A percentile compares a stretch with the other conserved stretches of the same genome.
Conservation (phyloP, 306 rosid genomes). For the Luffa acutangula region DNA sequence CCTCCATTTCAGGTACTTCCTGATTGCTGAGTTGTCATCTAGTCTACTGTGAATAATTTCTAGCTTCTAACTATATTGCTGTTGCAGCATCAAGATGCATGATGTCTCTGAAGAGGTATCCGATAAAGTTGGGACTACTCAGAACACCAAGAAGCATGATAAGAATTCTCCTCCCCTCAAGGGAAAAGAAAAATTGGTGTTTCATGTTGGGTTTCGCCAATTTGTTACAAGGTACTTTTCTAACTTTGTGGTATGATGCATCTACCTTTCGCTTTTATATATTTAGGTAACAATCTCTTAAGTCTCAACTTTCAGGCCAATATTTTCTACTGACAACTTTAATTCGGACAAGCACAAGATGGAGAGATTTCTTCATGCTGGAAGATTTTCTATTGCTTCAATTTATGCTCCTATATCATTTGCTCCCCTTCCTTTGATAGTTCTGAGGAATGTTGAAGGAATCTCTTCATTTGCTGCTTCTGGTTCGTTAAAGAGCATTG, state of each 20-base stretch:
- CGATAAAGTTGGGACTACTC: neutral
- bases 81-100: constrained; percentile 72
- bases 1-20: constrained; percentile 75
- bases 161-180: constrained; percentile 59
- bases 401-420: constrained; percentile 84
- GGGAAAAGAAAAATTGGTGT: constrained; percentile 77
- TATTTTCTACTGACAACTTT: constrained; percentile 69
- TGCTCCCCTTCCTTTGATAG: constrained; percentile 74
- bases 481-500: constrained; percentile 73
- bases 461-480: constrained; percentile 59
- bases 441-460: constrained; percentile 42
- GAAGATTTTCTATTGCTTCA: constrained; percentile 78
- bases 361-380: constrained; percentile 98
- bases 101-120: constrained; percentile 19
- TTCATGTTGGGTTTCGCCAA: constrained; percentile 96
- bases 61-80: neutral
- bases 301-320: constrained; percentile 44
- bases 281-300: neutral
- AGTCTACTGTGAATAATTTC: neutral
- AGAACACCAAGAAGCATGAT: constrained; percentile 59
- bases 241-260: neutral
- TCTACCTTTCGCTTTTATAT: neutral
- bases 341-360: constrained; percentile 86
- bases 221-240: constrained; percentile 66
- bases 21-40: constrained; percentile 6